A percentile compares a stretch with the other conserved stretches of the same genome.
Conservation (phyloP, 2,329 filamentous ascomycete species). For the Penicillium palitans region DNA sequence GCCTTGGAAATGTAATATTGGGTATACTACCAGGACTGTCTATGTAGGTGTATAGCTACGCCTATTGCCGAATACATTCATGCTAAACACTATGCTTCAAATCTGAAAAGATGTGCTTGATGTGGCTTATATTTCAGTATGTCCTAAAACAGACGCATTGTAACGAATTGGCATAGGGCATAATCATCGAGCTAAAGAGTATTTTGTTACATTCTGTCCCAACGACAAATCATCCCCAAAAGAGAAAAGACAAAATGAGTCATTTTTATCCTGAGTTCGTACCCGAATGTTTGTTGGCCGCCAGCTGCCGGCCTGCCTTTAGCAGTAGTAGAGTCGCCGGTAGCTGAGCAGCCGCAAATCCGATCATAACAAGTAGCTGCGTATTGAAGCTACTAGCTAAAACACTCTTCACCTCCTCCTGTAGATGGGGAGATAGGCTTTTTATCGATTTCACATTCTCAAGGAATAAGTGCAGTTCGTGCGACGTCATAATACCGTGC, state of each 20-base stretch:
- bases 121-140: too few relatives aligned
- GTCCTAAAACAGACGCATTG: not conserved
- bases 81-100: not conserved
- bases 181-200: not conserved
- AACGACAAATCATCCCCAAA: not conserved
- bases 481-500: slow-evolving; percentile 16
- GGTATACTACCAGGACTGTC: not conserved
- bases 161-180: not conserved
- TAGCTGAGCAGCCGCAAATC: slow-evolving; percentile 27
- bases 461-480: slow-evolving; percentile 23
- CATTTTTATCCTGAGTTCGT: not conserved
- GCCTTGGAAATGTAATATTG: too few relatives aligned
- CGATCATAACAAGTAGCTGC: slow-evolving; percentile 28
- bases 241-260: not conserved
- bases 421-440: slow-evolving; percentile 9
- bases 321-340: slow-evolving; percentile 23
- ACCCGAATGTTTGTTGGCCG: slow-evolving; percentile 2
- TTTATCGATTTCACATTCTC: slow-evolving; percentile 22
- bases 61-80: not conserved
- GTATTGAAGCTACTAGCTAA: slow-evolving; percentile 25
- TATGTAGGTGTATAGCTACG: not conserved
- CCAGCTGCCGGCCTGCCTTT: slow-evolving; percentile 20
- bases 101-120: not conserved
- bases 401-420: slow-evolving; percentile 17
- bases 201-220: not conserved